Conservation (phyloP, 2,329 filamentous ascomycete species). For the Aureobasidium lini region DNA sequence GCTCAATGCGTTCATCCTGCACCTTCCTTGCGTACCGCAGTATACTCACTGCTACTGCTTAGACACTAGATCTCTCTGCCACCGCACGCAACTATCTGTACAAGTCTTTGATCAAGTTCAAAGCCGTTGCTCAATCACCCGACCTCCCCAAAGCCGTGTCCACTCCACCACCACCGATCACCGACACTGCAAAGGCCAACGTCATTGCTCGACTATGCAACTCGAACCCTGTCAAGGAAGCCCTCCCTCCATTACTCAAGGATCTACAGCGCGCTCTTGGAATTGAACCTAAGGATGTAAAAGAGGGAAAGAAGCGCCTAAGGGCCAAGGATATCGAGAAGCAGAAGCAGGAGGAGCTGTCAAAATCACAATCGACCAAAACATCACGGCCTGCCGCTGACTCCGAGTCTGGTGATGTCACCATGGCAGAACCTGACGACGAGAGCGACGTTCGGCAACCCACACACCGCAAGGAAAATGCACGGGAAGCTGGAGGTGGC, state of each 20-base stretch:
- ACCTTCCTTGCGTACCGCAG: background rate
- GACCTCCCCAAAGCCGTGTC: conserved; percentile 37
- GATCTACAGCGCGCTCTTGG: conserved; percentile 36
- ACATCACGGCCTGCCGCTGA: background rate
- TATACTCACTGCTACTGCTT: conserved; percentile 3
- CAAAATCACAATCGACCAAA: background rate
- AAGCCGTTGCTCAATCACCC: conserved; percentile 46
- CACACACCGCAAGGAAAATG: background rate
- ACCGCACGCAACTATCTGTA: conserved; percentile 48
- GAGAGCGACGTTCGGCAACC: background rate
- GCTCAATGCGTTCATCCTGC: background rate
- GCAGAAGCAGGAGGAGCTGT: background rate
- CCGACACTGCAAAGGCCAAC: conserved; percentile 45
- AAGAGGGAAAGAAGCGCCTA: conserved; percentile 22
- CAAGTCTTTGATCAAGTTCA: conserved; percentile 50
- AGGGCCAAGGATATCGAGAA: conserved; percentile 21
- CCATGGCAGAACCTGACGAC: background rate
- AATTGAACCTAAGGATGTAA: conserved; percentile 18
- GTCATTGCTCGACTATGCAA: conserved; percentile 54
- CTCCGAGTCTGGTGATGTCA: conserved; percentile 6
- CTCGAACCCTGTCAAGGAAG: conserved; percentile 50
- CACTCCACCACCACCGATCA: conserved; percentile 31
- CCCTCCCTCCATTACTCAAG: conserved; percentile 39
- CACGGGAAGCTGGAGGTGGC: background rate
- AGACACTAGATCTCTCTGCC: conserved; percentile 44